Conservation (phyloP, 768 basidiomycete species). For the Pisolithus marmoratus region DNA sequence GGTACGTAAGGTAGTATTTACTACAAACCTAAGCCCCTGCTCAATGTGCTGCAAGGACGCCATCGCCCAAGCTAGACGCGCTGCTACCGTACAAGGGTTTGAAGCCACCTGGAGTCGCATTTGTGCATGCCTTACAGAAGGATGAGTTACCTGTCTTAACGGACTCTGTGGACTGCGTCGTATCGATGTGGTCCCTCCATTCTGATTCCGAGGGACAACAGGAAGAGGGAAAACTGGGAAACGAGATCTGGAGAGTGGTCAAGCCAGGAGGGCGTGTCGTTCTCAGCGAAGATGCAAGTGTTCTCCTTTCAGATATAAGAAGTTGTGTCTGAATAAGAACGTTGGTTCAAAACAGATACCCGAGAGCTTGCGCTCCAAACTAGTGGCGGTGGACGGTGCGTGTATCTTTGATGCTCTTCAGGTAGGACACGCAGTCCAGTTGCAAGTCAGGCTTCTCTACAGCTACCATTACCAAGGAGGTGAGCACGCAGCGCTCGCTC, state of each 20-base stretch:
- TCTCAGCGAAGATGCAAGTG: conserved; percentile 39
- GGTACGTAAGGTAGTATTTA: too few species aligned
- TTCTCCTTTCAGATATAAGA: too few species aligned
- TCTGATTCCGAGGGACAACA: conserved; percentile 30
- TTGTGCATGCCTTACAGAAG: conserved; percentile 38
- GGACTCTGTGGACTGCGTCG: conserved; percentile 46
- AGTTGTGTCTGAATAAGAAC: conserved; percentile 29
- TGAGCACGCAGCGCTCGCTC: neutral
- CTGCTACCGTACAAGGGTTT: conserved; percentile 36
- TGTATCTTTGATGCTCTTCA: conserved; percentile 17
- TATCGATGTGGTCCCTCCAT: conserved; percentile 57
- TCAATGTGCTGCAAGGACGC: conserved; percentile 36
- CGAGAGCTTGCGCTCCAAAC: conserved; percentile 34
- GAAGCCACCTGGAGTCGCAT: conserved; percentile 44
- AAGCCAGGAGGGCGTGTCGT: conserved; percentile 53
- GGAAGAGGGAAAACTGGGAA: conserved; percentile 38
- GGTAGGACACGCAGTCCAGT: neutral
- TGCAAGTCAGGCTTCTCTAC: neutral
- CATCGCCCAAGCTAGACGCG: conserved; percentile 42
- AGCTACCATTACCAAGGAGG: neutral
- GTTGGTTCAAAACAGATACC: conserved; percentile 42
- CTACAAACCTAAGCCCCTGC: neutral
- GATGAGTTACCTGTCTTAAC: conserved; percentile 44
- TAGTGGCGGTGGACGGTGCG: conserved; percentile 32
- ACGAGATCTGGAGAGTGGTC: conserved; percentile 44